A percentile compares a stretch with the other conserved stretches of the same genome.
phyloP scores from a whole-genome alignment of 768 basidiomycete species.

The Boletus reticuloceps region DNA sequence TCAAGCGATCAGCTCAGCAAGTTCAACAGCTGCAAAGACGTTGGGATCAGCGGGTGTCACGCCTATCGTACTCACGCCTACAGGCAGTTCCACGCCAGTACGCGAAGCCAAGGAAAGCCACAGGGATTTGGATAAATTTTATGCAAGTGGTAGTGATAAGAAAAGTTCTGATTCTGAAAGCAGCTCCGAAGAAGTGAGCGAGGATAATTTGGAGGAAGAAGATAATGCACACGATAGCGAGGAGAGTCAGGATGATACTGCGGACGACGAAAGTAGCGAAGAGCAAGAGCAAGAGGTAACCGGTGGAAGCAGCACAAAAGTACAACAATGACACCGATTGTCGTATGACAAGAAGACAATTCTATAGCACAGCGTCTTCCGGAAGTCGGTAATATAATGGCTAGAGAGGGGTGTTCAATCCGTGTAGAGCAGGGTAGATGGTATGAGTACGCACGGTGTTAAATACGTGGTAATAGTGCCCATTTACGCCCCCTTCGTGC shows the following conservation, averaged over 20 bases:
- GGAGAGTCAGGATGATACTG: conserved; percentile 29
- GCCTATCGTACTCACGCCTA: conserved; percentile 60
- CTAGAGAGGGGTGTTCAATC: conserved; percentile 21
- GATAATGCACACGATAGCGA: conserved; percentile 26
- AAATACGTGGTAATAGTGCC: conserved; percentile 79
- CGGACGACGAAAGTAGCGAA: conserved; percentile 17
- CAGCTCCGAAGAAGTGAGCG: conserved; percentile 33
- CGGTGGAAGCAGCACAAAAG: conserved; percentile 12
- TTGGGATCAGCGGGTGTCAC: conserved; percentile 33
- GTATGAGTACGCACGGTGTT: conserved; percentile 47
- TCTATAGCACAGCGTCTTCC: conserved; percentile 39
- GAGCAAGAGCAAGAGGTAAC: conserved; percentile 17
- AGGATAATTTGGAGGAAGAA: conserved; percentile 26
- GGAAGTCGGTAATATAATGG: conserved; percentile 56
- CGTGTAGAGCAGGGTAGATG: background rate
- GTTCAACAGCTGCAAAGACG: conserved; percentile 23
- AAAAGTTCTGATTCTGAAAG: conserved; percentile 36
- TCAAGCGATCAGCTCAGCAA: conserved; percentile 42
- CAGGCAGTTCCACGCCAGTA: conserved; percentile 43
- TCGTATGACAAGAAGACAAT: background rate
- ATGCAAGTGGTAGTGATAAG: conserved; percentile 43
- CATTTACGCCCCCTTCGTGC: conserved; percentile 55
- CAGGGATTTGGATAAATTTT: conserved; percentile 73
- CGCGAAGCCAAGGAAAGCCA: conserved; percentile 46
- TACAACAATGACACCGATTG: conserved; percentile 10